A percentile compares a stretch with the other conserved stretches of the same genome.
These are phyloP conservation scores for Aspergillus viridinutans DNA, from an alignment of 2,329 filamentous ascomycete genomes.

Conservation along the genomic window DNA sequence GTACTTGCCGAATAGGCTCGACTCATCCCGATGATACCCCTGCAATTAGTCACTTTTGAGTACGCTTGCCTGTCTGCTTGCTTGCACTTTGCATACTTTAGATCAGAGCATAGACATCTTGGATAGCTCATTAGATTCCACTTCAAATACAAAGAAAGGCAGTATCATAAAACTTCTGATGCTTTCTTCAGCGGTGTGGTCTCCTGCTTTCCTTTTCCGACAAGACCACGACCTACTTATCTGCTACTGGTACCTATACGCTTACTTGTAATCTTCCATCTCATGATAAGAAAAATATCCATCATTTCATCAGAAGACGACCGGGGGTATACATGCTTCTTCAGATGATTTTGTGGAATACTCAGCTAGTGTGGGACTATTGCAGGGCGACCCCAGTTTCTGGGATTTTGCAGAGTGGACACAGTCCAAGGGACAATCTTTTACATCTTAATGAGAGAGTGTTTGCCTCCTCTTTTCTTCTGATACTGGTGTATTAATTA, in stretches of 20 bases:
- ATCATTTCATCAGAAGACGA: neutral
- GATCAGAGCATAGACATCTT: constrained; percentile 19
- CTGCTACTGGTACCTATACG: neutral
- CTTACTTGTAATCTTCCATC: neutral
- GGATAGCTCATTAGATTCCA: neutral
- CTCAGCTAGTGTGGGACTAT: too few relatives aligned
- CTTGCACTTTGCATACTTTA: constrained; percentile 4
- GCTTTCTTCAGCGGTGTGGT: neutral
- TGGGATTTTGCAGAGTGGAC: too few relatives aligned
- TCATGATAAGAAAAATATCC: neutral
- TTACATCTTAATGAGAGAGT: too few relatives aligned
- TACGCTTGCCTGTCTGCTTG: neutral
- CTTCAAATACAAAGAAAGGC: neutral
- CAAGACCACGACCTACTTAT: neutral
- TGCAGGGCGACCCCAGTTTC: too few relatives aligned
- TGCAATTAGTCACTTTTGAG: neutral
- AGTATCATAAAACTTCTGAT: neutral
- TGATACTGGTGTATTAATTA: too few relatives aligned
- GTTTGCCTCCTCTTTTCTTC: too few relatives aligned
- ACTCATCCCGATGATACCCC: constrained; percentile 7
- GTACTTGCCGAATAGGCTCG: constrained; percentile 66
- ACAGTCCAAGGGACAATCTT: too few relatives aligned
- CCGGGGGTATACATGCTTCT: neutral
- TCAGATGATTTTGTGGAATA: neutral
- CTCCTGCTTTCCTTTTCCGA: neutral